Evolutionary conservation across 2,329 filamentous ascomycete species (phyloP), one percentile per base, ranked within the genome.

Genomic region (Claviceps citrina): DNA sequence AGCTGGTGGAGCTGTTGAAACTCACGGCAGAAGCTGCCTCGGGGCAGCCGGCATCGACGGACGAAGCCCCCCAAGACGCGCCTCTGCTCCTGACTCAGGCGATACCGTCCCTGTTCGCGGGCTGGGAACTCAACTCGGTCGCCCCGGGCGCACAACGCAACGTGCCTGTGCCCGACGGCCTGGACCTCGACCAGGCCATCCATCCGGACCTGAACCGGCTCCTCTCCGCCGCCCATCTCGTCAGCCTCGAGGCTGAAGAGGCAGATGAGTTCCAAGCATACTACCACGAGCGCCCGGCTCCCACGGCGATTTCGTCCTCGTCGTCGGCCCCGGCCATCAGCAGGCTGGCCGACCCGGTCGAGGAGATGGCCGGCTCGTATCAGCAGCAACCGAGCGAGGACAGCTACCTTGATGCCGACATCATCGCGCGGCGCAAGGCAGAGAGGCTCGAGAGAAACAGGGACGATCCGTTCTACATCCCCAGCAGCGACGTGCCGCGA

Each of bases 401-500:
- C 25, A 71, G 66, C 34, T 81, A 81, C 48, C 60, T 81, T 2
- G 82, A 89, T 45, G 67, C 79, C 1, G 80, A 85, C 49, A 84
- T 84, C 35, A 56, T 84, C 31, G 81, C 83, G 4, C 71, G 78
- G 46, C 73, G 83, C 46, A 83, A 79, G 50, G 76, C 79, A 4
- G 84, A 94, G 54, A 73, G 87, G 9, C 64, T 71, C 42, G 86
- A 93, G 54, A 75, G 85, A 42, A 84, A 94, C 57, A 82, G 74
- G 49, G 89, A 96, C 54, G 91, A 98, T 52, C 91, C 91, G 1
- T 98, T 94, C 58, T 98, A 98, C 54, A 96, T 98, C 52, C 65
- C 62, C 27, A 16, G 24, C 13, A 67, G 66, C 20, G 62, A 61
- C n/a, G 61, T 63, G 1, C 76, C 74, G 4, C 74, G 76, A 26